phyloP scores from a whole-genome alignment of 768 basidiomycete genomes.

The Trametes elegans region DNA sequence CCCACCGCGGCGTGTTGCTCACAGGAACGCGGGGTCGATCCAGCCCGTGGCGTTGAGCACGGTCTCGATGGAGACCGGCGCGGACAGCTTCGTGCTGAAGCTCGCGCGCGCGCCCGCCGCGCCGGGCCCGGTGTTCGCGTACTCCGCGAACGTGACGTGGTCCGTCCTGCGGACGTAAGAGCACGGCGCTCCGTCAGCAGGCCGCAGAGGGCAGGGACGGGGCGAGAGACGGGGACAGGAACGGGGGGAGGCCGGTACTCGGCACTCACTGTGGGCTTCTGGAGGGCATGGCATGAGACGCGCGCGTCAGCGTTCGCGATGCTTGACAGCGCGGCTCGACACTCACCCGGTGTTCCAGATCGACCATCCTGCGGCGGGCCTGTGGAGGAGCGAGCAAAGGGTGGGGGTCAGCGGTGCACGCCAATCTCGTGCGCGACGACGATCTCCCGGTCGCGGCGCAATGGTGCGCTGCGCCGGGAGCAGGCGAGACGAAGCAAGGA shows the following conservation, averaged over 20 bases:
- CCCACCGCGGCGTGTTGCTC: not conserved
- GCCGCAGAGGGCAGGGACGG: not conserved
- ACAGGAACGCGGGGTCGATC: constrained; percentile 23
- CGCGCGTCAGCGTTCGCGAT: not conserved
- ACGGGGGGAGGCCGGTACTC: too few relatives aligned
- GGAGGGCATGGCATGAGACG: not conserved
- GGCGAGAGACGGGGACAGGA: too few relatives aligned
- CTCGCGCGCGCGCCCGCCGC: constrained; percentile 24
- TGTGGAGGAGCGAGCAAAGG: not conserved
- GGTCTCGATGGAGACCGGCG: constrained; percentile 22
- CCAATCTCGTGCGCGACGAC: not conserved
- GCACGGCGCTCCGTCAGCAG: not conserved
- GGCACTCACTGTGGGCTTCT: constrained; percentile 25
- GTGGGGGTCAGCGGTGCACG: not conserved
- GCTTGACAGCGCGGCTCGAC: not conserved
- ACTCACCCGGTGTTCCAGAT: constrained; percentile 24
- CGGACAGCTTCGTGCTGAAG: constrained; percentile 28
- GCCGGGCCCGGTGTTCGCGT: constrained; percentile 28
- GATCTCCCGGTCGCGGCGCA: not conserved
- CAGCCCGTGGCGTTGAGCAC: constrained; percentile 23
- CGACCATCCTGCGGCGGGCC: constrained; percentile 27
- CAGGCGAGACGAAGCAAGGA: too few relatives aligned
- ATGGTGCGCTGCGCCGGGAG: too few relatives aligned
- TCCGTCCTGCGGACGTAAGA: constrained; percentile 22
- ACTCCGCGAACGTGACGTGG: constrained; percentile 32